Evolutionary conservation across 805 yeast species (phyloP), one percentile per base, ranked within the genome.

Genomic region (Nakazawaea pomicola): DNA sequence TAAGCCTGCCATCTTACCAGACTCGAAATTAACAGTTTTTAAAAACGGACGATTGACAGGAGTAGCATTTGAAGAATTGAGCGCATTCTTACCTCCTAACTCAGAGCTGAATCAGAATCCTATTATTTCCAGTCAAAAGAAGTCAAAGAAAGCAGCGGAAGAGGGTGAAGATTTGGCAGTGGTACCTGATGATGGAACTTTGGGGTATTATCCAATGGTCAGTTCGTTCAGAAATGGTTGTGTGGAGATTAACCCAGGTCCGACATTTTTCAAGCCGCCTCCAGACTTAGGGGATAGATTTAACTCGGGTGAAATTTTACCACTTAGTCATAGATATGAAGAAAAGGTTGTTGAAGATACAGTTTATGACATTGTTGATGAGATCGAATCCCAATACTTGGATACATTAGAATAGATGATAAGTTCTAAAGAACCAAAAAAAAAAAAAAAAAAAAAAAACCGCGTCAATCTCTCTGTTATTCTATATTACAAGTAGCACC

Each of bases 141-240:
- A 40, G 11, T 3, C 19, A 6, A 41, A 44, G 29, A 24, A 10
- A 8, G 40, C 46, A 27, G 27, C 29, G 28, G 21, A 40, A 4
- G 42, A 44, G 8, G 40, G 45, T 15, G 38, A 40, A 4, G 30
- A 37, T 3, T 49, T 57, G 29, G 40, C 41, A 8, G 46, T 53
- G 50, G 68, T 56, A 53, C 76, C 52, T 11, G 95, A 93, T 56
- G 96, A 93, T 56, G 95, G 95, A 0, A 65, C 77, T 32, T 62
- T 88, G 41, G 99, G 98, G 0, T 93, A 93, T 57, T 93, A 80
- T 61, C 98, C 99, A 1, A 86, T 89, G 65, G 70, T 87, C 25
- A 84, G 95, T 41, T 84, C 83, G 19, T 93, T 77, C 56, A 78
- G 77, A 49, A 83, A 83, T 2, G 98, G 98, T 0, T 64, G 73